Conservation (phyloP, 352 stramenopile species). For the Elongisporangium prolatum region DNA sequence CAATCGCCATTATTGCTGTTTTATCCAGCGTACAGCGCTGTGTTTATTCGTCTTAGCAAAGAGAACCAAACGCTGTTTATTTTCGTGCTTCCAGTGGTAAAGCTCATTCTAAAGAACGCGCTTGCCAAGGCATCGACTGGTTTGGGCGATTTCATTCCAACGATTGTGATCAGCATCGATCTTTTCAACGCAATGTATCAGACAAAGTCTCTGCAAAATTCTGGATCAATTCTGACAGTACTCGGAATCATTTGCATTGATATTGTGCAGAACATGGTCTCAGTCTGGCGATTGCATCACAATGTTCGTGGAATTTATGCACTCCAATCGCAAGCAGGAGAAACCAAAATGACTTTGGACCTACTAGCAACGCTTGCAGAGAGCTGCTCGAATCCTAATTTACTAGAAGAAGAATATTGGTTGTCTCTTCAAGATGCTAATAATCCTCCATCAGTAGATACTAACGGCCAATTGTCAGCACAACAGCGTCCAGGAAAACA, state of each 20-base stretch:
- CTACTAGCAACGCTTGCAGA: not conserved
- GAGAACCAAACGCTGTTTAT: not conserved
- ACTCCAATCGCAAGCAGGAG: too few relatives aligned
- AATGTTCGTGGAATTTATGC: too few relatives aligned
- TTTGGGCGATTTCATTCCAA: not conserved
- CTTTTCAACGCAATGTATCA: constrained; percentile 6
- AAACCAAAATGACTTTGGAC: not conserved
- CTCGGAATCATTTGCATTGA: not conserved
- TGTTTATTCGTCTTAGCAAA: not conserved
- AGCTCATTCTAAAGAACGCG: constrained; percentile 1
- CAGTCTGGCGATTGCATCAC: not conserved
- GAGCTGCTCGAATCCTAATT: not conserved
- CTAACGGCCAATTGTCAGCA: too few relatives aligned
- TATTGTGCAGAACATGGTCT: constrained; percentile 1
- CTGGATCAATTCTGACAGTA: not conserved
- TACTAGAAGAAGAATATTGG: not conserved
- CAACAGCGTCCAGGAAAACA: too few relatives aligned
- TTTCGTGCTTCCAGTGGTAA: constrained; percentile 3
- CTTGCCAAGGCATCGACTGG: not conserved
- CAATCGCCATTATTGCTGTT: not conserved
- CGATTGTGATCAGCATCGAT: constrained; percentile 5
- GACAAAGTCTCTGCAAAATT: constrained; percentile 1
- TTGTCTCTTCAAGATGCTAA: not conserved
- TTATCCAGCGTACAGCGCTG: not conserved
- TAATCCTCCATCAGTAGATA: too few relatives aligned